Evolutionary conservation across 345 rosid species (phyloP), one percentile per base, ranked within the genome.

Genomic region (Gossypium longicalyx): DNA sequence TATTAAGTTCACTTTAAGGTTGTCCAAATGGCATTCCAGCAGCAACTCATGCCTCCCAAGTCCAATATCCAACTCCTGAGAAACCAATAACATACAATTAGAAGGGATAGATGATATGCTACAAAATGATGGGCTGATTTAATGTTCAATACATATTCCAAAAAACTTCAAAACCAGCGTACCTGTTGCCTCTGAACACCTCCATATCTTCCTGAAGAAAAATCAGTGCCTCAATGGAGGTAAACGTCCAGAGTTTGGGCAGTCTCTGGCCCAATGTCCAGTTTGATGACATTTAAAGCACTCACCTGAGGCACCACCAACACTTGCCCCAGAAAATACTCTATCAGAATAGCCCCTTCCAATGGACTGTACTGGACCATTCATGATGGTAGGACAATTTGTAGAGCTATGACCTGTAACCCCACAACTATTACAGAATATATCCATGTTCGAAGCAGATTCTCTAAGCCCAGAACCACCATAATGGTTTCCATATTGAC

Each of bases 321-420:
- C 58, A 49, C 83, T 80, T 69, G 58, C 77, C 61, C 79, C 88
- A 53, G 81, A 41, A 52, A 82, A 77, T 20, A 66, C 51, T 34
- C 81, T 80, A 71, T 70, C 84, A 70, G 75, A 12, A 75, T 83
- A 75, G 12, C 67, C 67, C 20, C 82, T 85, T 44, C 81, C 84
- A 59, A 62, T 23, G 4, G 89, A 73, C 29, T 85, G 87, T 68
- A 74, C 80, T 9, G 88, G 90, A 67, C 82, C 83, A 71, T 76
- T 86, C 88, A 89, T 81, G 60, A 86, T 76, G 77, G 88, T 92
- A 7, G 97, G 93, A 70, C 97, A 92, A 75, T 89, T 89, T n/a
- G 79, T 69, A 2, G 91, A 78, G 81, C 56, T 84, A 77, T 92
- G 98, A 63, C 92, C 86, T n/a, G 80, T 74, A 70, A 73, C 79